phyloP scores from a whole-genome alignment of 768 basidiomycete species.

The Sistotremastrum suecicum region DNA sequence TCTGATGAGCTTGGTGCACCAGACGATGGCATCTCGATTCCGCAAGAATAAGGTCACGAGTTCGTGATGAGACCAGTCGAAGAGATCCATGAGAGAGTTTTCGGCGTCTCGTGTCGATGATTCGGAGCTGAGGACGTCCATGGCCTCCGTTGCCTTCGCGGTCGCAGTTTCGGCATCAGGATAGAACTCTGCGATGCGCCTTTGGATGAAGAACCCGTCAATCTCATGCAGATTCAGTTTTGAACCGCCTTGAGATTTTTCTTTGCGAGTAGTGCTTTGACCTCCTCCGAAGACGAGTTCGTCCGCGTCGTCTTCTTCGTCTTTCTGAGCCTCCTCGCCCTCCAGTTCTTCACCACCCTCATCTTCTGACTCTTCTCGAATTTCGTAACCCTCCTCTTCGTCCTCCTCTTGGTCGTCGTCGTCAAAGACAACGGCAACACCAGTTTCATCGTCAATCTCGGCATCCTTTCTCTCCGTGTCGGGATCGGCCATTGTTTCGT shows the following conservation, averaged over 20 bases:
- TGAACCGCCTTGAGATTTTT: constrained; percentile 43
- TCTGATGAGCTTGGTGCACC: constrained; percentile 94
- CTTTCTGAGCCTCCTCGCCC: constrained; percentile 25
- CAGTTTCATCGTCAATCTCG: constrained; percentile 89
- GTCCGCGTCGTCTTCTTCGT: constrained; percentile 32
- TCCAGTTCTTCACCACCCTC: constrained; percentile 51
- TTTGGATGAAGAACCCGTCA: constrained; percentile 98
- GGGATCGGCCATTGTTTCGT: constrained; percentile 64
- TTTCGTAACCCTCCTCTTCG: constrained; percentile 75
- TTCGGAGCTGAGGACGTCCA: constrained; percentile 77
- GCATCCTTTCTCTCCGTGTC: constrained; percentile 72
- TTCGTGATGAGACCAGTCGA: constrained; percentile 86
- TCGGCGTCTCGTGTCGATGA: constrained; percentile 83
- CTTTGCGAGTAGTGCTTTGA: constrained; percentile 28
- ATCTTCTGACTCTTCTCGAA: constrained; percentile 68
- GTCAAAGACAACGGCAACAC: constrained; percentile 97
- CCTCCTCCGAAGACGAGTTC: constrained; percentile 71
- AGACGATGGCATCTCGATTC: constrained; percentile 91
- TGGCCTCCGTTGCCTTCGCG: constrained; percentile 75
- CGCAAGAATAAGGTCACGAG: constrained; percentile 83
- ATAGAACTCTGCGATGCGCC: constrained; percentile 81
- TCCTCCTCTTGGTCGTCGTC: constrained; percentile 89
- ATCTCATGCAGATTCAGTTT: constrained; percentile 78
- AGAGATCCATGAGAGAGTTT: constrained; percentile 92
- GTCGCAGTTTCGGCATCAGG: constrained; percentile 90